Base-by-base conservation (phyloP, 1,284 basidiomycete genomes). In the Naganishia sp. region DNA sequence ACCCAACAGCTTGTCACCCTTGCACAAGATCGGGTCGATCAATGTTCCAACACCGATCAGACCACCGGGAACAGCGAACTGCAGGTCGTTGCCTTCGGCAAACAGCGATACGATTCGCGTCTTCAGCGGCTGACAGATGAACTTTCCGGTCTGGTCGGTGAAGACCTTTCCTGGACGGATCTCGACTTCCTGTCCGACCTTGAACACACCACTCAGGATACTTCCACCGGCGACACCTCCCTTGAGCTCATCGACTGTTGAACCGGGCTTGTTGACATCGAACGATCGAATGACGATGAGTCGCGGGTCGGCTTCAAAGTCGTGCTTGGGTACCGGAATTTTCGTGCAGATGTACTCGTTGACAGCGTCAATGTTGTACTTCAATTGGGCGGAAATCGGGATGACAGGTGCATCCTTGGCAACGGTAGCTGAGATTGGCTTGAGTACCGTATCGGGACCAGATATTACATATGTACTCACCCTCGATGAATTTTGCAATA, bases 271-370 rank as follows among this genome's bases (percentile, higher is more conserved):
- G 86, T 99, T 99, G 79, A 99, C 95, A 80, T 99, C 96, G 81
- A 99, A 99, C n/a, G 94, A 98, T 75, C 94, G 92, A 78, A 99
- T 99, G 77, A 99, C 94, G 75, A 99, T 98, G 72, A 99, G 87
- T 55, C 89, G 87, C 0, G 95, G 93, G 71, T 92, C 87, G 50
- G 93, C 89, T 45, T 87, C 85, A 80, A 99, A 99, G 83, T 99
- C 90, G 70, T 95, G 90, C 45, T 89, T 82, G 46, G 95, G 95
- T 54, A 98, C 90, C 11, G 95, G 92, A 73, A 99, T 97, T 67
- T 90, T 88, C 80, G 93, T 95, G 73, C 95, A 93, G 78, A 99
- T 95, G 83, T 98, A 97, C 77, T 98, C 94, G 82, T 96, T 96
- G 60, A 99, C 94, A n/a, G 95, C 94, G 76, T 98, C 95, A 75